These are phyloP conservation scores for Thelonectria rubi DNA, from an alignment of 2,329 filamentous ascomycete species.

Conservation along the genomic window DNA sequence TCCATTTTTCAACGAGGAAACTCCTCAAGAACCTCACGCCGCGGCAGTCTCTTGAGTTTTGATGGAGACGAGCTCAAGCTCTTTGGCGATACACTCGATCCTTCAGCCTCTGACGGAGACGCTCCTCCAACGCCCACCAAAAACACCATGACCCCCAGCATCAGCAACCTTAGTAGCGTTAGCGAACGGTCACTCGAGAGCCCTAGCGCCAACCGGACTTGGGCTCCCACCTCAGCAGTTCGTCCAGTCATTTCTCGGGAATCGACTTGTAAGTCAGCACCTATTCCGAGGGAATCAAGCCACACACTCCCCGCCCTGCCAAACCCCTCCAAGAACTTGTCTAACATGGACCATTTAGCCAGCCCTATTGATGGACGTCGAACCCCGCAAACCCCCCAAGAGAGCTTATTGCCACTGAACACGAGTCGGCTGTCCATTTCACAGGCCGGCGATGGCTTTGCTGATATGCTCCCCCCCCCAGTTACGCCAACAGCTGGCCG, in stretches of 20 bases:
- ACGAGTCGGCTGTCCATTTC: conserved; percentile 87
- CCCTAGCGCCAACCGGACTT: conserved; percentile 58
- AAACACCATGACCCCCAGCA: conserved; percentile 59
- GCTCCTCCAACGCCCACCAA: conserved; percentile 96
- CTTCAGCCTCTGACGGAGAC: conserved; percentile 59
- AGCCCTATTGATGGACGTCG: conserved; percentile 68
- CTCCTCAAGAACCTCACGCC: conserved; percentile 55
- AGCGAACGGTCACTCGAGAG: conserved; percentile 53
- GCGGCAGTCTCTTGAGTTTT: conserved; percentile 80
- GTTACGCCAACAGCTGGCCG: conserved; percentile 81
- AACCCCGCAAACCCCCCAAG: conserved; percentile 82
- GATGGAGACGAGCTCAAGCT: conserved; percentile 77
- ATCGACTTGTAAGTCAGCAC: conserved; percentile 56
- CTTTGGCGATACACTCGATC: conserved; percentile 45
- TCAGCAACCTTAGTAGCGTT: conserved; percentile 49
- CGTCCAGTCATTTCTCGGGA: conserved; percentile 49
- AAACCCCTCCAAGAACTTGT: conserved; percentile 50
- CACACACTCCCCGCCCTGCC: conserved; percentile 35
- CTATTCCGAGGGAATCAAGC: neutral
- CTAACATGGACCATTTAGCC: conserved; percentile 64
- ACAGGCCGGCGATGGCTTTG: conserved; percentile 56
- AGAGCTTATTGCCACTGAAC: conserved; percentile 78
- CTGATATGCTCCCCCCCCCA: conserved; percentile 60
- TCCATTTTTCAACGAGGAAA: conserved; percentile 72
- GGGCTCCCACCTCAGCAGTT: conserved; percentile 54